Percentiles rank a stretch among this genome's conserved stretches.
Conservation (phyloP, 441 rosid genomes). For the Syzygium malaccense region DNA sequence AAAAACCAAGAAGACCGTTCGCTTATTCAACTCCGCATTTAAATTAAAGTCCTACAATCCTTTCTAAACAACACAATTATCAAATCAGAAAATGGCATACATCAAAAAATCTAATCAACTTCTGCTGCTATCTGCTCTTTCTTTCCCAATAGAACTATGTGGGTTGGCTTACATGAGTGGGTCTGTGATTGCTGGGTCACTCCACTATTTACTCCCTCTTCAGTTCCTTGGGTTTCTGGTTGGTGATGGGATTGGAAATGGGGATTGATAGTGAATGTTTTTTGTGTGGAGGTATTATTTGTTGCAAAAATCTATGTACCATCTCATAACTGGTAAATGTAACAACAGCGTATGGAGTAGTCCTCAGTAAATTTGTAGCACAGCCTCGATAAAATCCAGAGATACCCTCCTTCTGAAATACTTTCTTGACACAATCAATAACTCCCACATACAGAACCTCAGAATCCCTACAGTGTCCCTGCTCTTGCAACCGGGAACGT, state of each 20-base stretch:
- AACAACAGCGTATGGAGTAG: slow-evolving; percentile 81
- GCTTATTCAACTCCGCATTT: not conserved
- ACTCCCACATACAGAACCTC: slow-evolving; percentile 51
- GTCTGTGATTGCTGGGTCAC: slow-evolving; percentile 22
- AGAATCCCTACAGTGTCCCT: slow-evolving; percentile 39
- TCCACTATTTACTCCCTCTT: slow-evolving; percentile 13
- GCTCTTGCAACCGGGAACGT: slow-evolving; percentile 92
- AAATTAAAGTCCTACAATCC: not conserved
- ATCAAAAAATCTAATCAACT: not conserved
- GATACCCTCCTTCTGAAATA: slow-evolving; percentile 57
- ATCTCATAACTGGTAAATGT: slow-evolving; percentile 88
- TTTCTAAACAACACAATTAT: not conserved
- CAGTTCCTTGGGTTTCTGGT: slow-evolving; percentile 11
- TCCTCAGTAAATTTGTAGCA: slow-evolving; percentile 78
- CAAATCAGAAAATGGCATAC: not conserved
- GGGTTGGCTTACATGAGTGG: slow-evolving; percentile 30
- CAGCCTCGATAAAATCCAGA: slow-evolving; percentile 86
- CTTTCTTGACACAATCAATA: slow-evolving; percentile 67
- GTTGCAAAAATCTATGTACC: slow-evolving; percentile 49
- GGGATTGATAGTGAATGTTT: slow-evolving; percentile 19
- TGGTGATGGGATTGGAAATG: slow-evolving; percentile 5
- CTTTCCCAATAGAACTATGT: slow-evolving; percentile 32
- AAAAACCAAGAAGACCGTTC: not conserved
- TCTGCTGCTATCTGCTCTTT: slow-evolving; percentile 28
- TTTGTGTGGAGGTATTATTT: slow-evolving; percentile 29